Conservation (phyloP, 768 basidiomycete genomes). For the Collybia nuda region DNA sequence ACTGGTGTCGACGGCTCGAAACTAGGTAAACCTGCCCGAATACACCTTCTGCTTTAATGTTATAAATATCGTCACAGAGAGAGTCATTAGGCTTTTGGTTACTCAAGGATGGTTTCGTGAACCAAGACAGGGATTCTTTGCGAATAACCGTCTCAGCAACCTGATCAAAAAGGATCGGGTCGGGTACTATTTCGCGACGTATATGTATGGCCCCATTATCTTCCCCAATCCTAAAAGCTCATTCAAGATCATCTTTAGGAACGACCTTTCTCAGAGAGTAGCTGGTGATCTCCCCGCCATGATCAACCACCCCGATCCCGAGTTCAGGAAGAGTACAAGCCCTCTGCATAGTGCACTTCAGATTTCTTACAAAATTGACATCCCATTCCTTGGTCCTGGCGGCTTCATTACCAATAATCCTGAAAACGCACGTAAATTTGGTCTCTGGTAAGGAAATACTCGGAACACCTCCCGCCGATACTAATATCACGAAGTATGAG, state of each 20-base stretch:
- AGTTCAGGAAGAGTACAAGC: constrained; percentile 31
- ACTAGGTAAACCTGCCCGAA: constrained; percentile 21
- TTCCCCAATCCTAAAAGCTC: background rate
- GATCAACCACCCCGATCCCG: constrained; percentile 32
- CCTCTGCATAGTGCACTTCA: constrained; percentile 38
- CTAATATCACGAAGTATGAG: constrained; percentile 24
- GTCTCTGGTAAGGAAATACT: constrained; percentile 25
- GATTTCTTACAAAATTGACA: constrained; percentile 32
- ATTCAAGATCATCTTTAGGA: constrained; percentile 17
- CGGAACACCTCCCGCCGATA: background rate
- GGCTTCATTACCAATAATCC: constrained; percentile 36
- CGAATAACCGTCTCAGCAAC: constrained; percentile 35
- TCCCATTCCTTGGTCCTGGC: constrained; percentile 32
- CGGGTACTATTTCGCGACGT: constrained; percentile 34
- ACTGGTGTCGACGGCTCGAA: constrained; percentile 32
- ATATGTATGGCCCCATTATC: constrained; percentile 23
- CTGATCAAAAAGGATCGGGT: constrained; percentile 32
- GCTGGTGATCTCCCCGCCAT: constrained; percentile 29
- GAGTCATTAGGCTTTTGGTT: constrained; percentile 31
- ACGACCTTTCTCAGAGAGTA: constrained; percentile 33
- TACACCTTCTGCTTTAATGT: background rate
- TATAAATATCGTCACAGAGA: constrained; percentile 20
- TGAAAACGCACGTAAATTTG: constrained; percentile 33
- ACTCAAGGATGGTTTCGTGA: constrained; percentile 39
- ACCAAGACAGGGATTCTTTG: constrained; percentile 32